Evolutionary conservation across 2,329 filamentous ascomycete genomes (phyloP), one percentile per base, ranked within the genome.

Genomic region (Penicillium corylophilum): DNA sequence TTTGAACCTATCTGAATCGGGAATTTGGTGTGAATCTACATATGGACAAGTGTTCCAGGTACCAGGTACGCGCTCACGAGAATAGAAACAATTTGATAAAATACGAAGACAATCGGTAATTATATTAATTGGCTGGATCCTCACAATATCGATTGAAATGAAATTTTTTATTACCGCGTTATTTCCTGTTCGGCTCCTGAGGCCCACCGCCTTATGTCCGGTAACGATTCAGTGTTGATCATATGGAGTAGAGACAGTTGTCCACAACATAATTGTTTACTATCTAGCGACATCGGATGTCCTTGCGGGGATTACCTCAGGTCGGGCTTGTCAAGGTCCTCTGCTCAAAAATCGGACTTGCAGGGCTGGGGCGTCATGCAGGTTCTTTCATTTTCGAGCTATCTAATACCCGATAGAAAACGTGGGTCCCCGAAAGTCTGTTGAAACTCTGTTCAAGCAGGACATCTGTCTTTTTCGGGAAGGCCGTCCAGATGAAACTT

Each of bases 371-470:
- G 1, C 16, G 9, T 20, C 33, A 12, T 36, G 4, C 9, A 36
- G 16, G n/a, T 20, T 23, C n/a, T 24, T 48, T 15, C n/a, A 3
- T 33, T 41, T 45, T 24, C 22, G 29, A 43, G 15, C 44, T 41
- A 22, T 9, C 15, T 33, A n/a, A n/a, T 29, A 28, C 15, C 39
- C 40, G 33, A 20, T 20, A 15, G 33, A 22, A 26, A 28, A 38
- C 38, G 50, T 51, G 50, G 53, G 50, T 53, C 50, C 15, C 28
- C 39, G 28, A 56, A 53, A 51, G 47, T 55, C 44, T 38, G 44
- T 52, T 42, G 23, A 41, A 28, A 44, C 13, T 39, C n/a, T 36
- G 28, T 29, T 26, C 13, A 38, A 29, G 31, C 23, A n/a, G 15
- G 13, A 12, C 13, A 26, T n/a, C n/a, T 15, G 22, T 10, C 23